Conservation (phyloP, 2,329 filamentous ascomycete species). For the Phoma sp. region DNA sequence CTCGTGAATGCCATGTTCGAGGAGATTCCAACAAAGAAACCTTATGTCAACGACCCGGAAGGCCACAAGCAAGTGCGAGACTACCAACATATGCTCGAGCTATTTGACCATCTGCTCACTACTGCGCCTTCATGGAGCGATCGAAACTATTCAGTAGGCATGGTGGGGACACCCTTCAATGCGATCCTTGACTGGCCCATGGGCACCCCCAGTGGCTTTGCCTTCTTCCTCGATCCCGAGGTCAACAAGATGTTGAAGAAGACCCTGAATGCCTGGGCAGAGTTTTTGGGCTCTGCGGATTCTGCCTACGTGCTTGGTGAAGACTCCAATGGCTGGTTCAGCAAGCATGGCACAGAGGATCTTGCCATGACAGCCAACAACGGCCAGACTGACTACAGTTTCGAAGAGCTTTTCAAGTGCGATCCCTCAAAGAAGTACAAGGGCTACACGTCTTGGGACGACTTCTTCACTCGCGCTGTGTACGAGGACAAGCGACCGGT, state of each 20-base stretch:
- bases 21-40: constrained; percentile 66
- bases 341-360: constrained; percentile 46
- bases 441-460: constrained; percentile 72
- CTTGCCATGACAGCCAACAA: constrained; percentile 26
- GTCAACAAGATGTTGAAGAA: constrained; percentile 61
- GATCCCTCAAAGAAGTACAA: constrained; percentile 61
- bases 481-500: constrained; percentile 63
- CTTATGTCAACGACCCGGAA: constrained; percentile 67
- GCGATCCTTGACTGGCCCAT: constrained; percentile 66
- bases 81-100: constrained; percentile 69
- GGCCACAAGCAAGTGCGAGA: constrained; percentile 68
- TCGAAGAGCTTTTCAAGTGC: constrained; percentile 67
- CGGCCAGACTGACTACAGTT: constrained; percentile 47
- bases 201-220: constrained; percentile 59
- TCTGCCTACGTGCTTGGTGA: constrained; percentile 48
- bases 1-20: constrained; percentile 72
- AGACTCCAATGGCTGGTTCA: constrained; percentile 50
- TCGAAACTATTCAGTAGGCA: constrained; percentile 43
- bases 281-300: constrained; percentile 41
- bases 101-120: constrained; percentile 64
- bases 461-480: constrained; percentile 70
- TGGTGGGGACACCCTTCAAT: constrained; percentile 63
- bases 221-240: constrained; percentile 59
- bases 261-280: constrained; percentile 58
- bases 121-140: constrained; percentile 52